These are phyloP conservation scores for Camellia sinensis DNA, from an alignment of 148 eudicot genomes.

Conservation along the genomic window DNA sequence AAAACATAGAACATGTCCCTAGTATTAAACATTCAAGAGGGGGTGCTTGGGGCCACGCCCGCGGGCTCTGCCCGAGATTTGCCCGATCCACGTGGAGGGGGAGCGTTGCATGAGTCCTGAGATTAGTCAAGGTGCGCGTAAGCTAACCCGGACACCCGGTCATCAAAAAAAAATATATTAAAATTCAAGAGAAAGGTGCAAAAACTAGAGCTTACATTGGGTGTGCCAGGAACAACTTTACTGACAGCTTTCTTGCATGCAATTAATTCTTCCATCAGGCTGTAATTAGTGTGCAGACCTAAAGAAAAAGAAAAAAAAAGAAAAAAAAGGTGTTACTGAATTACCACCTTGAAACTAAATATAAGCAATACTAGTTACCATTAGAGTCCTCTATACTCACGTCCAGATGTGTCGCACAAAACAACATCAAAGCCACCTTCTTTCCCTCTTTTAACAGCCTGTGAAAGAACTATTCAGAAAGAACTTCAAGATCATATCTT, in stretches of 20 bases:
- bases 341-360: neutral
- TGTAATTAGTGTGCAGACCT: slow-evolving; percentile 98
- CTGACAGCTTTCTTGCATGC: slow-evolving; percentile 79
- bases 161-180: no score
- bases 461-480: slow-evolving; percentile 86
- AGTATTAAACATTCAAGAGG: neutral
- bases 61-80: no score
- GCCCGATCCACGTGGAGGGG: no score
- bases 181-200: neutral
- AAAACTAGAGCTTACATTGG: slow-evolving; percentile 61
- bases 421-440: slow-evolving; percentile 78
- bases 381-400: slow-evolving; percentile 47
- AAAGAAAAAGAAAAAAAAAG: slow-evolving; percentile 19
- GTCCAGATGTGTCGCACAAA: slow-evolving; percentile 96
- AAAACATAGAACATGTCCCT: neutral
- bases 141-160: no score
- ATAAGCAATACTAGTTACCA: slow-evolving; percentile 6
- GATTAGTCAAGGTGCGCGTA: no score
- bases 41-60: no score
- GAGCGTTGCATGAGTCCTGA: no score
- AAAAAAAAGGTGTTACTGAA: neutral
- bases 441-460: slow-evolving; percentile 95
- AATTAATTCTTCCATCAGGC: slow-evolving; percentile 93
- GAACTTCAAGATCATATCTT: slow-evolving; percentile 53
- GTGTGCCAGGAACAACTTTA: slow-evolving; percentile 83